A percentile compares a stretch with the other conserved stretches of the same genome.
These are phyloP conservation scores for Cyphellophora attinorum DNA, from an alignment of 2,329 filamentous ascomycete species.

Conservation along the genomic window DNA sequence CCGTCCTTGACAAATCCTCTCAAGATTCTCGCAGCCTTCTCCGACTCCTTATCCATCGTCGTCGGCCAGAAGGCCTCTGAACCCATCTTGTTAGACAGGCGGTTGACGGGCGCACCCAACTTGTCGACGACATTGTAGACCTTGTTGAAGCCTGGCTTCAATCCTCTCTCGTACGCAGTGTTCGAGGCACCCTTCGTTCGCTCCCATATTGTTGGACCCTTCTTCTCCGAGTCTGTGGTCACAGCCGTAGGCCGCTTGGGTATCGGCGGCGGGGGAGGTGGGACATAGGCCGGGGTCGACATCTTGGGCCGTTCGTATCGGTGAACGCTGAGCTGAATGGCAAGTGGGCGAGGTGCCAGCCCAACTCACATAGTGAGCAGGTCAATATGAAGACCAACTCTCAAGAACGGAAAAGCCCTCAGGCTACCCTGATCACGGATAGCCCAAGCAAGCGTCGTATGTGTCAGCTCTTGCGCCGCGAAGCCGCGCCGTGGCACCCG, in stretches of 20 bases:
- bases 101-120: slow-evolving; percentile 67
- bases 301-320: not conserved
- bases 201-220: slow-evolving; percentile 39
- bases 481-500: too few relatives aligned
- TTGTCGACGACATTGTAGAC: slow-evolving; percentile 59
- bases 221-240: not conserved
- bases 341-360: not conserved
- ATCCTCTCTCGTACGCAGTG: slow-evolving; percentile 29
- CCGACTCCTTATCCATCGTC: slow-evolving; percentile 76
- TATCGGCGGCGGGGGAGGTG: slow-evolving; percentile 5
- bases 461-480: too few relatives aligned
- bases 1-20: slow-evolving; percentile 82
- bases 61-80: slow-evolving; percentile 78
- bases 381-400: too few relatives aligned
- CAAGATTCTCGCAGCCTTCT: slow-evolving; percentile 82
- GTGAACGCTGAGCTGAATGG: not conserved
- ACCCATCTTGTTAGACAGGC: slow-evolving; percentile 70
- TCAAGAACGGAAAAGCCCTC: too few relatives aligned
- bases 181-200: slow-evolving; percentile 40
- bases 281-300: slow-evolving; percentile 2
- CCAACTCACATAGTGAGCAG: not conserved
- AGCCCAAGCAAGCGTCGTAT: too few relatives aligned
- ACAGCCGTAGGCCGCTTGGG: not conserved
- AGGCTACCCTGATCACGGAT: too few relatives aligned
- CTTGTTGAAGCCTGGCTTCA: slow-evolving; percentile 65